Conservation (phyloP, 306 rosid genomes). For the Chamaecrista fasciculata region DNA sequence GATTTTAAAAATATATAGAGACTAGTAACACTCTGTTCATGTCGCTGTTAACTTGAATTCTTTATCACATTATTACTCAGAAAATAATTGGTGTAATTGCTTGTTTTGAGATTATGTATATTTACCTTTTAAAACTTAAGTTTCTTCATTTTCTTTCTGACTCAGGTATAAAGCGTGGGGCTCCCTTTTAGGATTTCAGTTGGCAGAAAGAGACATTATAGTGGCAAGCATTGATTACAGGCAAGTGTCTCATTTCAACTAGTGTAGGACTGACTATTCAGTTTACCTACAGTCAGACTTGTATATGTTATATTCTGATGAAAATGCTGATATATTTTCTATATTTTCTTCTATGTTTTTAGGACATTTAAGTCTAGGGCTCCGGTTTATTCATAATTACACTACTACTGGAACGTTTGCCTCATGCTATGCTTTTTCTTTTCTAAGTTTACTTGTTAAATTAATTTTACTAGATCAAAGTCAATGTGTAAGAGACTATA, state of each 20-base stretch:
- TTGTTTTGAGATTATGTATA: not conserved
- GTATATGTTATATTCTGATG: conserved; percentile 30
- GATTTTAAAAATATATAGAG: conserved; percentile 13
- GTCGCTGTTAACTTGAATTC: conserved; percentile 8
- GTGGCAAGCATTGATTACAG: conserved; percentile 96
- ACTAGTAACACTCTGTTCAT: not conserved
- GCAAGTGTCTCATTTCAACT: conserved; percentile 59
- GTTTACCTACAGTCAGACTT: conserved; percentile 38
- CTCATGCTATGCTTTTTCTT: conserved; percentile 5
- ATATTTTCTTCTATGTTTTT: not conserved
- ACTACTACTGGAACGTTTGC: not conserved
- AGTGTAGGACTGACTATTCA: conserved; percentile 35
- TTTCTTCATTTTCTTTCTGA: conserved; percentile 34
- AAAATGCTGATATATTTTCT: conserved; percentile 27
- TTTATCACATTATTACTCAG: conserved; percentile 3
- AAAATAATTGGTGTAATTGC: conserved; percentile 24
- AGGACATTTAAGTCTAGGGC: conserved; percentile 16
- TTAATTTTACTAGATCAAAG: not conserved
- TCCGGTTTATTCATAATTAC: conserved; percentile 20
- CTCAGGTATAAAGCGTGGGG: conserved; percentile 99
- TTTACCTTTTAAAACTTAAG: conserved; percentile 25
- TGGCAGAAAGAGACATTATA: conserved; percentile 84
- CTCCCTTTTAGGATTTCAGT: conserved; percentile 75
- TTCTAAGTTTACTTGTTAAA: not conserved
- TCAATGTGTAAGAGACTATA: not conserved